Evolutionary conservation across 257 asterid species (phyloP).

Genomic region (Coffea eugenioides): DNA sequence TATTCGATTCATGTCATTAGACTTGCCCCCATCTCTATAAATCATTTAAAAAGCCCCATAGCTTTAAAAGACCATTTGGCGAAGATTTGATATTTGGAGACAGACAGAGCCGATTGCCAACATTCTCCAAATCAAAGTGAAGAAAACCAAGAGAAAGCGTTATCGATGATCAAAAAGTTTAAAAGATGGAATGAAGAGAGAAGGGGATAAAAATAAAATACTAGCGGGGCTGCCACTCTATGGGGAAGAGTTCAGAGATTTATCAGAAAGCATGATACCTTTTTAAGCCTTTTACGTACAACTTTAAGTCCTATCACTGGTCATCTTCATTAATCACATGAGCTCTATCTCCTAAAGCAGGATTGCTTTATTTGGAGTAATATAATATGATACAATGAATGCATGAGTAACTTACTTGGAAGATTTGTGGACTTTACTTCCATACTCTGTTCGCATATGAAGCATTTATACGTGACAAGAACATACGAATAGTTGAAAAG

Average conservation of each 20-base stretch:
- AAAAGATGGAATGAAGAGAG: background rate
- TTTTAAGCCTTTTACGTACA: background rate
- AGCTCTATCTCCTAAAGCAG: background rate
- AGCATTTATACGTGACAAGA: background rate
- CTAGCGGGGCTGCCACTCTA: background rate
- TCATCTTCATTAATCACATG: background rate
- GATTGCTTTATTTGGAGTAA: conserved; percentile 7
- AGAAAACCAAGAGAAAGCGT: background rate
- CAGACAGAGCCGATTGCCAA: no score
- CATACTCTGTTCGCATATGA: background rate
- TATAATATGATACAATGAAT: background rate
- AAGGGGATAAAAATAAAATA: background rate
- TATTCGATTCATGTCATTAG: no score
- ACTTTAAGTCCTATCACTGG: conserved; percentile 21
- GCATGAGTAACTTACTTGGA: background rate
- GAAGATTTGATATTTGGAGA: no score
- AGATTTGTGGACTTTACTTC: background rate
- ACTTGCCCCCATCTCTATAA: no score
- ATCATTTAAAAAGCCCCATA: no score
- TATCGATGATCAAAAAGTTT: conserved; percentile 1
- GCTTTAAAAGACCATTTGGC: no score
- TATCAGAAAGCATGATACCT: background rate
- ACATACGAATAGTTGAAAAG: background rate
- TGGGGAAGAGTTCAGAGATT: background rate
- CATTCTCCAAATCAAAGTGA: background rate